Evolutionary conservation across 176 grass and related monocot genomes (phyloP), one percentile per base, ranked within the genome.

Genomic region (Puya raimondii): DNA sequence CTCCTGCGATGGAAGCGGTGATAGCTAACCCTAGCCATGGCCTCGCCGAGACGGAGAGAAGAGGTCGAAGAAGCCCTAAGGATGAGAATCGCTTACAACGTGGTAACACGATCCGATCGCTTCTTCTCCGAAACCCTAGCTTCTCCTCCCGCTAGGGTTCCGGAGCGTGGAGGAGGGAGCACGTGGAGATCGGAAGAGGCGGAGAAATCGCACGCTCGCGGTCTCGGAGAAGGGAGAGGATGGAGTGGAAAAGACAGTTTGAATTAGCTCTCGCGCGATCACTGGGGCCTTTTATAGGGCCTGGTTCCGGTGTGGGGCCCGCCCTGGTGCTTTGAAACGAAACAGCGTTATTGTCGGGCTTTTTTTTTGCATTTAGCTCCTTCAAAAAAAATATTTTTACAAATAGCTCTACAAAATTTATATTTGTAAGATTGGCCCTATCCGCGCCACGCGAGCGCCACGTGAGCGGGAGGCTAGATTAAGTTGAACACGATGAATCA

Each of bases 11-110:
- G 15, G 52, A 69, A 49, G 50, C 58, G 69, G 51, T 12, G 18
- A 54, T 26, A 73, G 51, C 9, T 26, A 71, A 47, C 63, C 48
- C 27, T 27, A 48, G 20, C 29, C 20, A 42, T 23, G 64, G 75
- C 27, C 20, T 58, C 67, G 33, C 17, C 1, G 59, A 74, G 11
- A 18, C 53, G 57, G 63, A 10, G n/a, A 68, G 50, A 70, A 53
- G n/a, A 13, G 61, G 72, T 21, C 47, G 13, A 42, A 78, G 1
- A 47, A 57, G 11, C 22, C 23, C 51, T 9, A 14, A 3, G 22
- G 50, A 17, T 42, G 64, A 76, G 64, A 54, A 54, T 58, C 16
- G 10, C 64, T 58, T 14, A 76, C 74, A 51, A 57, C 48, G 47
- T 22, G 74, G 50, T 26, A 12, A 54, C 8, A 51, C 27, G 48